These are phyloP conservation scores for Oenanthe sinensis DNA, from an alignment of 129 eudicot species.

Conservation along the genomic window DNA sequence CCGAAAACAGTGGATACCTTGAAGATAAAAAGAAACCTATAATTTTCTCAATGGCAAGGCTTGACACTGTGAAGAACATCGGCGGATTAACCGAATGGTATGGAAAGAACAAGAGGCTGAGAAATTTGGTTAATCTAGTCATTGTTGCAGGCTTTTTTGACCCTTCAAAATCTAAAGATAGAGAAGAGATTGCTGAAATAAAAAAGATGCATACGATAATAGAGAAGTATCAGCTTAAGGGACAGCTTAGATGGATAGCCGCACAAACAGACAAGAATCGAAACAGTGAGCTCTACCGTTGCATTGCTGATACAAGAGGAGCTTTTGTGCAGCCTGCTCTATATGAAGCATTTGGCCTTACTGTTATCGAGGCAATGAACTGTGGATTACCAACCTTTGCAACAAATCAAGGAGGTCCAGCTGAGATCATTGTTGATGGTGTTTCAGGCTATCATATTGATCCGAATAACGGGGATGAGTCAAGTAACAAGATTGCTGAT, in stretches of 20 bases:
- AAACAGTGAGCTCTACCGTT: slow-evolving; percentile 82
- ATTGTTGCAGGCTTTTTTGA: slow-evolving; percentile 87
- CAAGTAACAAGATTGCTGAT: slow-evolving; percentile 88
- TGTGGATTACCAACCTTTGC: slow-evolving; percentile 93
- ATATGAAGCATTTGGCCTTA: slow-evolving; percentile 95
- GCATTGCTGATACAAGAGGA: slow-evolving; percentile 89
- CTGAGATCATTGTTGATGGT: slow-evolving; percentile 88
- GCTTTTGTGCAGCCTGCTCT: slow-evolving; percentile 96
- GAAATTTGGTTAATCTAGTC: slow-evolving; percentile 79
- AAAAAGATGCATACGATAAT: slow-evolving; percentile 74
- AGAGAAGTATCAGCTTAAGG: slow-evolving; percentile 73
- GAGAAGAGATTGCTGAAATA: slow-evolving; percentile 94
- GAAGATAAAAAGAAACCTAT: slow-evolving; percentile 80
- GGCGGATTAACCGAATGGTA: slow-evolving; percentile 88
- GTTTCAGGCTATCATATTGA: slow-evolving; percentile 89
- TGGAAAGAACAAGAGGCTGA: slow-evolving; percentile 72
- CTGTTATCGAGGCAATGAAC: slow-evolving; percentile 98
- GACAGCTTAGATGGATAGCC: slow-evolving; percentile 93
- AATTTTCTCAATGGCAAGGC: slow-evolving; percentile 97
- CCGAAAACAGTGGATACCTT: slow-evolving; percentile 57
- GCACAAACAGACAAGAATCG: slow-evolving; percentile 81
- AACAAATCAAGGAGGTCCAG: slow-evolving; percentile 96
- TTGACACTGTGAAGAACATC: slow-evolving; percentile 82
- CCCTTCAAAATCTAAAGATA: slow-evolving; percentile 82
- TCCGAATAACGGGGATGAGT: slow-evolving; percentile 67